Percentiles rank a stretch among this genome's conserved stretches.
Evolutionary conservation across 345 rosid species (phyloP).

Genomic region (Durio zibethinus): DNA sequence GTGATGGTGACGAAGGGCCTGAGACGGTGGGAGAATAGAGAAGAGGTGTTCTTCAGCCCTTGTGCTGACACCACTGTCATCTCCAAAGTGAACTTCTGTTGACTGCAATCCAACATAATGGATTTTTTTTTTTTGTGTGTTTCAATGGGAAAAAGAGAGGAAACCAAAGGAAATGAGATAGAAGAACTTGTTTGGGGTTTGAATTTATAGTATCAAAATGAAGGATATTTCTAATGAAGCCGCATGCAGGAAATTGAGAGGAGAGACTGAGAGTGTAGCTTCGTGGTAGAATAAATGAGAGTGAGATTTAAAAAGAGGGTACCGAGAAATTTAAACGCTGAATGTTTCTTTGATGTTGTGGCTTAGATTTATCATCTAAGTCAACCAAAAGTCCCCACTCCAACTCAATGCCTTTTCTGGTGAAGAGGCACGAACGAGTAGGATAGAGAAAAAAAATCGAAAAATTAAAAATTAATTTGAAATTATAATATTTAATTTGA

Average conservation of each 20-base stretch:
- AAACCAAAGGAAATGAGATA: not conserved
- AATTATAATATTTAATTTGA: too few species aligned
- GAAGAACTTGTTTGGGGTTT: not conserved
- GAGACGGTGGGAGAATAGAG: conserved; percentile 28
- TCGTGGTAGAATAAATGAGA: not conserved
- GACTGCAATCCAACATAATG: not conserved
- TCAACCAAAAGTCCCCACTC: not conserved
- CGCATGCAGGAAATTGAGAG: not conserved
- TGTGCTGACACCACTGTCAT: conserved; percentile 49
- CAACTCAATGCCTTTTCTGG: not conserved
- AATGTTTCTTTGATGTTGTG: not conserved
- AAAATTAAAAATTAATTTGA: too few species aligned
- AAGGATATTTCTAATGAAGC: not conserved
- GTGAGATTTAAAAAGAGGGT: not conserved
- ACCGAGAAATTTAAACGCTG: not conserved
- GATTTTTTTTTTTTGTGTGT: not conserved
- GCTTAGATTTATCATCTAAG: not conserved
- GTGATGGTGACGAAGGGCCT: conserved; percentile 43
- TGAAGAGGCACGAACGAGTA: not conserved
- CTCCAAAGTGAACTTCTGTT: conserved; percentile 24
- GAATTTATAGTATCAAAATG: not conserved
- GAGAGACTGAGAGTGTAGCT: not conserved
- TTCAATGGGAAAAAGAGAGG: not conserved
- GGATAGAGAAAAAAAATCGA: too few species aligned
- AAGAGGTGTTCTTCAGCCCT: conserved; percentile 34